Conservation (phyloP, 2,329 filamentous ascomycete species). For the Colletotrichum chlorophyti region DNA sequence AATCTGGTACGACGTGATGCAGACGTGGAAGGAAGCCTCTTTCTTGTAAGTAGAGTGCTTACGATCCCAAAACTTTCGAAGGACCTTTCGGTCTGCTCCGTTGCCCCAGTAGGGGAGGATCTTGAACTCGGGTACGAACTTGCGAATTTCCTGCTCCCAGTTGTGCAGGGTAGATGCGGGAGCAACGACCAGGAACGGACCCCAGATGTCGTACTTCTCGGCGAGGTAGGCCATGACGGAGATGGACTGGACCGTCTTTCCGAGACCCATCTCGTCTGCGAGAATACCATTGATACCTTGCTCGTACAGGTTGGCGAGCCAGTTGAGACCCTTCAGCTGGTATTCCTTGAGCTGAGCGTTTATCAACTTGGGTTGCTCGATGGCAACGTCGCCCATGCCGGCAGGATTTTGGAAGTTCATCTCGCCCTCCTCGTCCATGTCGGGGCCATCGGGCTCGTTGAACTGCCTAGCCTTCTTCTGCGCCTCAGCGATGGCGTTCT, state of each 20-base stretch:
- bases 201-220: constrained; percentile 98
- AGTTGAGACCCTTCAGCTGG: constrained; percentile 98
- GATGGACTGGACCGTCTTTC: constrained; percentile 98
- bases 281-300: constrained; percentile 99
- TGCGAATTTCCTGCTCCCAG: constrained; percentile 98
- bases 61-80: constrained; percentile 98
- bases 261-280: constrained; percentile 99
- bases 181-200: constrained; percentile 94
- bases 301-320: constrained; percentile 98
- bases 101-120: constrained; percentile 98
- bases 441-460: constrained; percentile 71
- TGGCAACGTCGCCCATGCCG: constrained; percentile 90
- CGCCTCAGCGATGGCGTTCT: constrained; percentile 93
- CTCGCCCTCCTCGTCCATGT: constrained; percentile 89
- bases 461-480: constrained; percentile 93
- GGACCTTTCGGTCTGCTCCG: constrained; percentile 90
- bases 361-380: constrained; percentile 92
- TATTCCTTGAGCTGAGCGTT: constrained; percentile 97
- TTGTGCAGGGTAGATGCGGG: constrained; percentile 97
- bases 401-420: constrained; percentile 99
- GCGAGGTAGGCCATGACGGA: constrained; percentile 99
- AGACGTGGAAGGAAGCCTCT: constrained; percentile 92
- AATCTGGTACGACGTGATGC: constrained; percentile 96
- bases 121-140: constrained; percentile 93
- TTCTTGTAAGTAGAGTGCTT: constrained; percentile 96